Conservation (phyloP, 441 rosid genomes). For the Biscutella laevigata region DNA sequence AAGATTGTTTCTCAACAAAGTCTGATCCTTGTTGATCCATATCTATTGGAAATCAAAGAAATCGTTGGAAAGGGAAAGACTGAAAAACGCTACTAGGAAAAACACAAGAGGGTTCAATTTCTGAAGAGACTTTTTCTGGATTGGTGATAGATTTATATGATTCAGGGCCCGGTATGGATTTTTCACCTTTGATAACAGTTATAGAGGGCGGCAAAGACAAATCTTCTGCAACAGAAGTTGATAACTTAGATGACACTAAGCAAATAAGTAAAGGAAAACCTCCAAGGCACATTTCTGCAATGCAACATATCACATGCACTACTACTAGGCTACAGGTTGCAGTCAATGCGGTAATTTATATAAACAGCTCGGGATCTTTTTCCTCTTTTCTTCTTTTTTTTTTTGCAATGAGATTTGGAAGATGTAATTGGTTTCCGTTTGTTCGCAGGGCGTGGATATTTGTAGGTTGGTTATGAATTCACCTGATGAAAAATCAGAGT, state of each 20-base stretch:
- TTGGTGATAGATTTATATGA: constrained; percentile 42
- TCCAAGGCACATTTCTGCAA: constrained; percentile 55
- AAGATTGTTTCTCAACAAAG: constrained; percentile 16
- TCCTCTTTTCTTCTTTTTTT: not conserved
- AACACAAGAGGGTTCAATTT: not conserved
- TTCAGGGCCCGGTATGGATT: constrained; percentile 45
- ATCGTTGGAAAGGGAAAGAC: not conserved
- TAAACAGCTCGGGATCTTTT: not conserved
- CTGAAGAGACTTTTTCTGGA: constrained; percentile 16
- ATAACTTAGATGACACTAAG: constrained; percentile 40
- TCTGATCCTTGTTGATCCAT: constrained; percentile 8
- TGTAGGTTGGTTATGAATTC: constrained; percentile 41
- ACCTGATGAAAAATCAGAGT: constrained; percentile 46
- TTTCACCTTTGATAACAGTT: constrained; percentile 41
- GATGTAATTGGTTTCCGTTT: constrained; percentile 18
- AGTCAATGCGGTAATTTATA: constrained; percentile 42
- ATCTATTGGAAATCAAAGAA: constrained; percentile 12
- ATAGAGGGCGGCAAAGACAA: constrained; percentile 43
- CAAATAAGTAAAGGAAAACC: constrained; percentile 65
- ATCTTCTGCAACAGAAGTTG: constrained; percentile 39
- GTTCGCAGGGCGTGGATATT: constrained; percentile 57
- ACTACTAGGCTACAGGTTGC: constrained; percentile 37
- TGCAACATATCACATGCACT: constrained; percentile 39
- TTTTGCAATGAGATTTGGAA: not conserved
- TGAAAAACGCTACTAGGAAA: not conserved